These are phyloP conservation scores for Phytophthora europaea DNA, from an alignment of 352 stramenopile genomes.

Conservation along the genomic window DNA sequence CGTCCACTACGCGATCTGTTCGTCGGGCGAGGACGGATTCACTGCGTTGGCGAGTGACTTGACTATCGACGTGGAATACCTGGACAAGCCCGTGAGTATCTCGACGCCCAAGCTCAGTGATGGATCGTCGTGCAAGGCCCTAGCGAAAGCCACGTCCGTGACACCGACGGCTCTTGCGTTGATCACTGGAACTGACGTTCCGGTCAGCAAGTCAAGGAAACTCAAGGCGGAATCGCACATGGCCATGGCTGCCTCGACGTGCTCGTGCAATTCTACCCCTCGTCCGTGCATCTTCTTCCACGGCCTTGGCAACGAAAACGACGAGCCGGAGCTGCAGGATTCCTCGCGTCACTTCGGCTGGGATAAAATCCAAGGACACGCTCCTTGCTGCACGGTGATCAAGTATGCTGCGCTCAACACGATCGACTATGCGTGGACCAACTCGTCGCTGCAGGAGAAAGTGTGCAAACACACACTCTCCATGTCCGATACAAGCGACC, in stretches of 20 bases:
- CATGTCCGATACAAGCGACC: slow-evolving; percentile 18
- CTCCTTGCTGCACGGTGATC: slow-evolving; percentile 35
- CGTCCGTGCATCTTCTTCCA: slow-evolving; percentile 42
- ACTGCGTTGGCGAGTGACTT: slow-evolving; percentile 38
- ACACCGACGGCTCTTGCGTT: slow-evolving; percentile 20
- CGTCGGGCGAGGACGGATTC: slow-evolving; percentile 26
- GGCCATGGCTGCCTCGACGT: slow-evolving; percentile 20
- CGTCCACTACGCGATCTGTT: slow-evolving; percentile 39
- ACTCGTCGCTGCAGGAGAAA: slow-evolving; percentile 40
- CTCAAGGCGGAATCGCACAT: slow-evolving; percentile 27
- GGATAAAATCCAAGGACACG: slow-evolving; percentile 22
- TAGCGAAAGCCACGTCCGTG: slow-evolving; percentile 9
- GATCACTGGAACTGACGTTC: slow-evolving; percentile 18
- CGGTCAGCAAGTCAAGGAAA: slow-evolving; percentile 12
- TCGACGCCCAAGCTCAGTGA: slow-evolving; percentile 5
- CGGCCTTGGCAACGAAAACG: slow-evolving; percentile 35
- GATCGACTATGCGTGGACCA: slow-evolving; percentile 58
- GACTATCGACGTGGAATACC: slow-evolving; percentile 41
- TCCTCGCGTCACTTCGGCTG: slow-evolving; percentile 30
- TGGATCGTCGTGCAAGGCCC: slow-evolving; percentile 8
- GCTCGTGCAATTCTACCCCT: slow-evolving; percentile 34
- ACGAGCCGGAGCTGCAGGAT: slow-evolving; percentile 27
- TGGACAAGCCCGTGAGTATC: slow-evolving; percentile 13
- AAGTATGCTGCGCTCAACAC: slow-evolving; percentile 65
- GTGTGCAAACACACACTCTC: slow-evolving; percentile 42